A percentile compares a stretch with the other conserved stretches of the same genome.
These are phyloP conservation scores for Ramularia collo-cygni DNA, from an alignment of 2,329 filamentous ascomycete genomes.

Conservation along the genomic window DNA sequence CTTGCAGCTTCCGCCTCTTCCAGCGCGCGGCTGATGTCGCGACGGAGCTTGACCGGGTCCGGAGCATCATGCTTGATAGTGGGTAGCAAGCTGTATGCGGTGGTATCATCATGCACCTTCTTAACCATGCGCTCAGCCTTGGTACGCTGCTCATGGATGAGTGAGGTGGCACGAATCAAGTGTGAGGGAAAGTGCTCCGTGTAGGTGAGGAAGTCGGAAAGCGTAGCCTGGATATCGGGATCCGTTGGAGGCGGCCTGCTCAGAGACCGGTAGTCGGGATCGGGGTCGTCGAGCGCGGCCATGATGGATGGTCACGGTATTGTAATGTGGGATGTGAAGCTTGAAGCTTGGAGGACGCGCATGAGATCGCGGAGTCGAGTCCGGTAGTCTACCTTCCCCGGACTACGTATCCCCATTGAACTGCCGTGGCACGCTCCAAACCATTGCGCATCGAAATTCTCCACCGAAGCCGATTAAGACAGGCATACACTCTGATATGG, in stretches of 20 bases:
- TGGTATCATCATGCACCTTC: slow-evolving; percentile 43
- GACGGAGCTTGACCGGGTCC: slow-evolving; percentile 47
- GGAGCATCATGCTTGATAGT: slow-evolving; percentile 42
- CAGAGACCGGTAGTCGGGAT: slow-evolving; percentile 26
- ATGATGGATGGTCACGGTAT: slow-evolving; percentile 7
- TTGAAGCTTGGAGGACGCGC: no score
- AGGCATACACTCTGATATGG: no score
- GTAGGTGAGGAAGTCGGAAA: slow-evolving; percentile 63
- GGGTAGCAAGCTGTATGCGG: slow-evolving; percentile 45
- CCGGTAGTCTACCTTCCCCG: no score
- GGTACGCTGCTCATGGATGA: slow-evolving; percentile 49
- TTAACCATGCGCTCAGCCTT: slow-evolving; percentile 38
- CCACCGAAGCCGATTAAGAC: no score
- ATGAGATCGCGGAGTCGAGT: no score
- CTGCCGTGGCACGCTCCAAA: no score
- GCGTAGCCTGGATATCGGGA: slow-evolving; percentile 58
- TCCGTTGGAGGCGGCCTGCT: slow-evolving; percentile 35
- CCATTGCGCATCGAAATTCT: no score
- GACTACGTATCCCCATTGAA: no score
- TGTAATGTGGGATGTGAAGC: no score
- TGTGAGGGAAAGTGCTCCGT: slow-evolving; percentile 63
- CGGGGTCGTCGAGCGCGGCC: slow-evolving; percentile 19
- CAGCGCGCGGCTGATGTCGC: slow-evolving; percentile 49
- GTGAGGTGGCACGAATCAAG: slow-evolving; percentile 54
- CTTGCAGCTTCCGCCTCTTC: slow-evolving; percentile 28